Percentiles rank a stretch among this genome's conserved stretches.
Conservation (phyloP, 2,329 filamentous ascomycete genomes). For the Rutstroemia sp. region DNA sequence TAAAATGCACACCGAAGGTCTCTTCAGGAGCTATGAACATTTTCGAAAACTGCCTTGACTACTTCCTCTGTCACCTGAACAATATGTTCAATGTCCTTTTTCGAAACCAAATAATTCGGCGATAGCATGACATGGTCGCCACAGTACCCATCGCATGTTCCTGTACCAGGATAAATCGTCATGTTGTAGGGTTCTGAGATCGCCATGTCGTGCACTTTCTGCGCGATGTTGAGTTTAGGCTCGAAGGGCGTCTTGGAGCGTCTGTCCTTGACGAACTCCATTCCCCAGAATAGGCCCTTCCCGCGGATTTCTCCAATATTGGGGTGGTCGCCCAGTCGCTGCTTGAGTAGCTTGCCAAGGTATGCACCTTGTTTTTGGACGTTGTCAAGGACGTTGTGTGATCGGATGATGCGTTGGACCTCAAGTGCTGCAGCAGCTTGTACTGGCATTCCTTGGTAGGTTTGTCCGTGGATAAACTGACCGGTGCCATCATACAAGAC, state of each 20-base stretch:
- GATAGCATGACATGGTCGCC: conserved; percentile 58
- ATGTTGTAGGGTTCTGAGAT: conserved; percentile 39
- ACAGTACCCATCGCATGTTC: conserved; percentile 44
- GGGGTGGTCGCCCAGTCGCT: conserved; percentile 36
- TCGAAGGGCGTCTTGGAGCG: conserved; percentile 41
- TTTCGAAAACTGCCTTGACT: conserved; percentile 20
- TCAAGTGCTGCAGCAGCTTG: conserved; percentile 55
- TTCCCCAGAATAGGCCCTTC: conserved; percentile 48
- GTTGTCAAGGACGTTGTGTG: conserved; percentile 52
- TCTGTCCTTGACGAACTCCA: conserved; percentile 48
- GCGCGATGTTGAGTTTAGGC: conserved; percentile 35
- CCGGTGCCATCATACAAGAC: conserved; percentile 24
- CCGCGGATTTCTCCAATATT: conserved; percentile 56
- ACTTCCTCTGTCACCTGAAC: conserved; percentile 34
- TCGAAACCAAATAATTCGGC: conserved; percentile 51
- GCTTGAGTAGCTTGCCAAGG: conserved; percentile 38
- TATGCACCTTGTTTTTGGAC: conserved; percentile 45
- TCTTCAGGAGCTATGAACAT: background rate
- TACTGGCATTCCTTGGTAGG: conserved; percentile 54
- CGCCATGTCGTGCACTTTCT: conserved; percentile 42
- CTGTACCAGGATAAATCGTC: conserved; percentile 51
- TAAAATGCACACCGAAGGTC: background rate
- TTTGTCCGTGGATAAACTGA: conserved; percentile 33
- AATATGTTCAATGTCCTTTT: conserved; percentile 46
- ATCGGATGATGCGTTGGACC: conserved; percentile 50